A percentile compares a stretch with the other conserved stretches of the same genome.
These are phyloP conservation scores for Miscanthus lutarioriparius DNA, from an alignment of 176 grass and related monocot genomes.

Conservation along the genomic window DNA sequence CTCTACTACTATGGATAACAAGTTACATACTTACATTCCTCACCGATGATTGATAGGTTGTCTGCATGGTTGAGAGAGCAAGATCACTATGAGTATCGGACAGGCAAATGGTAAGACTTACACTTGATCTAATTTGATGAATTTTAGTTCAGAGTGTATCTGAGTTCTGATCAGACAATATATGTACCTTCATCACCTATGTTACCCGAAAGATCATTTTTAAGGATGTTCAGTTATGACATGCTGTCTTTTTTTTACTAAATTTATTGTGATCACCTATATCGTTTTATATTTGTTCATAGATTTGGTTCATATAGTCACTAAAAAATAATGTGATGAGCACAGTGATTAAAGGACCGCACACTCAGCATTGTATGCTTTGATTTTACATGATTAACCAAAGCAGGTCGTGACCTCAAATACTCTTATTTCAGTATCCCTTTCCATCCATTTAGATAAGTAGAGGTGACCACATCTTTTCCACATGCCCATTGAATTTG, in stretches of 20 bases:
- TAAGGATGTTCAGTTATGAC: not conserved
- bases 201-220: not conserved
- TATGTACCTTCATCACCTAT: not conserved
- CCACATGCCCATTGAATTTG: no score
- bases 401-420: not conserved
- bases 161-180: no score
- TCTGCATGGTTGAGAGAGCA: no score
- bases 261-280: not conserved
- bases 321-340: not conserved
- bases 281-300: no score
- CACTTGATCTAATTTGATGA: no score
- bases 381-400: not conserved
- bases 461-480: not conserved
- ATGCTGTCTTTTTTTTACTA: not conserved
- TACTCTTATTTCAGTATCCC: not conserved
- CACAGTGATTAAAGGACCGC: not conserved
- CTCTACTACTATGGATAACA: no score
- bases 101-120: no score
- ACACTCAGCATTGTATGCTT: not conserved
- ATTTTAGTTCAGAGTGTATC: no score
- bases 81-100: no score
- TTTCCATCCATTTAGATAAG: not conserved
- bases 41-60: no score
- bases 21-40: no score
- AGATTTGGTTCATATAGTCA: not conserved